These are phyloP conservation scores for Podospora bellae-mahoneyi DNA, from an alignment of 495 filamentous ascomycete species.

Conservation along the genomic window DNA sequence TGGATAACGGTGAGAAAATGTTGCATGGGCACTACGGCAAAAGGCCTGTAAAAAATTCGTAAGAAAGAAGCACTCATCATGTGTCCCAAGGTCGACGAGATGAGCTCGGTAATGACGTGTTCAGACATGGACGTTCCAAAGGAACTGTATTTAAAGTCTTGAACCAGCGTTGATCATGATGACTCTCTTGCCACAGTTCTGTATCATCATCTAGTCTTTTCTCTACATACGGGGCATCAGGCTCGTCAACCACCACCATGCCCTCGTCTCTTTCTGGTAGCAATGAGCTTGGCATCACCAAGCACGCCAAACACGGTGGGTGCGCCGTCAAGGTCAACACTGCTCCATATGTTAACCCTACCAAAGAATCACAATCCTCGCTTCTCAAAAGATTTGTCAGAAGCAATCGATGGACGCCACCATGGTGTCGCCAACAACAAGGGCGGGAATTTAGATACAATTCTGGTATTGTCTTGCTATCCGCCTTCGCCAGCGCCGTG, in stretches of 20 bases:
- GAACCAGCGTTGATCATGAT: not conserved
- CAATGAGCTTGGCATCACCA: not conserved
- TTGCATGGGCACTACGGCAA: not conserved
- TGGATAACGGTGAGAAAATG: not conserved
- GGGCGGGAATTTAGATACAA: not conserved
- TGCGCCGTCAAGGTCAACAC: not conserved
- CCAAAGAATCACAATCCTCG: not conserved
- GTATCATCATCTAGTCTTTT: not conserved
- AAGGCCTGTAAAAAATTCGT: not conserved
- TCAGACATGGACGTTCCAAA: not conserved
- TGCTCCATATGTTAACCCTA: not conserved
- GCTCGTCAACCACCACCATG: not conserved
- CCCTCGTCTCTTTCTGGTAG: not conserved
- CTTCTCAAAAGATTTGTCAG: not conserved
- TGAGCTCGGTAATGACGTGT: not conserved
- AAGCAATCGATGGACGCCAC: not conserved
- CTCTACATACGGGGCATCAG: too few relatives aligned
- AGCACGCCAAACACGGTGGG: not conserved
- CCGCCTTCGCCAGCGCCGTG: slow-evolving; percentile 24
- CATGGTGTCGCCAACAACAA: not conserved
- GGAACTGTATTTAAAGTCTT: not conserved
- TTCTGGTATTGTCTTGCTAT: not conserved
- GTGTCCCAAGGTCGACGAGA: not conserved
- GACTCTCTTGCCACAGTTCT: not conserved
- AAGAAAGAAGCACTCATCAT: not conserved